Conservation (phyloP, 306 rosid species). For the Cicer judaicum region DNA sequence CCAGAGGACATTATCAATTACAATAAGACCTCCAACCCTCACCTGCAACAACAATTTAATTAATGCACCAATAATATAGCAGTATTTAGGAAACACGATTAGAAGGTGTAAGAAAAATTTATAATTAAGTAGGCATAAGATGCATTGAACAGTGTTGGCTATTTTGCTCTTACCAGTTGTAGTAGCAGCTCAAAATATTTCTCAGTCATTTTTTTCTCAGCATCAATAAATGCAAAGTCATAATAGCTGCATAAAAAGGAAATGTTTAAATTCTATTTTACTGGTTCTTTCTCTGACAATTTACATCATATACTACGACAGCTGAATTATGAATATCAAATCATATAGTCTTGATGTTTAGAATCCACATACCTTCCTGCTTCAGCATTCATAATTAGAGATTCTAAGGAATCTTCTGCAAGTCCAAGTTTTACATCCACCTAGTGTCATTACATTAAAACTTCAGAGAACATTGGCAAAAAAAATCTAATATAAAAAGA, state of each 20-base stretch:
- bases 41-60: constrained; percentile 59
- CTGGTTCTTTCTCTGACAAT: constrained; percentile 19
- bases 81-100: constrained; percentile 20
- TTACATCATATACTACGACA: constrained; percentile 19
- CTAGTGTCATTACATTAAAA: constrained; percentile 45
- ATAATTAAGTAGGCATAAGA: constrained; percentile 21
- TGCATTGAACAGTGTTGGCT: neutral
- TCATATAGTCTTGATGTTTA: constrained; percentile 11
- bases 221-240: constrained; percentile 94
- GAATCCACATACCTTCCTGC: constrained; percentile 68
- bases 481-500: constrained; percentile 15
- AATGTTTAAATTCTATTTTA: constrained; percentile 40
- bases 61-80: neutral
- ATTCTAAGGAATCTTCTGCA: constrained; percentile 72
- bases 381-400: constrained; percentile 77
- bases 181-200: constrained; percentile 78
- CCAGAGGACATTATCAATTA: constrained; percentile 95
- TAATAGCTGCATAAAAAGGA: constrained; percentile 69
- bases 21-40: constrained; percentile 84
- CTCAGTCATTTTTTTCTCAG: constrained; percentile 85
- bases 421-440: constrained; percentile 80
- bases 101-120: neutral
- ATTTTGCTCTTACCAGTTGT: constrained; percentile 68
- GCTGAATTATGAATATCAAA: constrained; percentile 5
- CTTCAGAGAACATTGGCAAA: constrained; percentile 6